Percentiles rank a stretch among this genome's conserved stretches.
Evolutionary conservation across 2,329 filamentous ascomycete species (phyloP).

Genomic region (Penicillium sp.): DNA sequence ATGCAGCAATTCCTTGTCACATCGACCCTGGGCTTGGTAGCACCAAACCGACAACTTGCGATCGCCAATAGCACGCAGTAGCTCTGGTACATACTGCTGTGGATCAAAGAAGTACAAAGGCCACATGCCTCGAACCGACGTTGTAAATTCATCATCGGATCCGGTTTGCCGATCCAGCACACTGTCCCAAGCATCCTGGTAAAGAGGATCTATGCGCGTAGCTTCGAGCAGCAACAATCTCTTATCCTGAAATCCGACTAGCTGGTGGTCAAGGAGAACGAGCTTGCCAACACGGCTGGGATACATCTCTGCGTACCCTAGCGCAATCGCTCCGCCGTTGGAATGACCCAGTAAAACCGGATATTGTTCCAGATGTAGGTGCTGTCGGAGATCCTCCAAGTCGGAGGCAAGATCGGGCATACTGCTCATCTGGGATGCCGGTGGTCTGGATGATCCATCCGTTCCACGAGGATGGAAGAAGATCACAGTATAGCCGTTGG

Average conservation of each 20-base stretch:
- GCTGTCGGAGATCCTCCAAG: neutral
- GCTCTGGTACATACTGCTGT: neutral
- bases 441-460: neutral
- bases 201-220: neutral
- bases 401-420: constrained; percentile 2
- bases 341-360: neutral
- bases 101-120: constrained; percentile 1
- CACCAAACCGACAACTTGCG: neutral
- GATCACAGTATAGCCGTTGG: neutral
- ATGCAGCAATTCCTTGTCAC: neutral
- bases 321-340: neutral
- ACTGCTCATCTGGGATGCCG: neutral
- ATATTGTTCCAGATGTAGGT: neutral
- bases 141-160: neutral
- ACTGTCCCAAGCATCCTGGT: neutral
- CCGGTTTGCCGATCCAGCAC: neutral
- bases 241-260: neutral
- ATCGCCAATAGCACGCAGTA: neutral
- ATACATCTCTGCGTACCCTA: constrained; percentile 2
- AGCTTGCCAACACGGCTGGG: neutral
- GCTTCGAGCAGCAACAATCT: neutral
- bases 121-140: neutral
- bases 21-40: neutral
- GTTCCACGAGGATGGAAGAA: constrained; percentile 2
- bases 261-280: neutral